Conservation (phyloP, 768 basidiomycete species). For the Lyophyllum shimeji region DNA sequence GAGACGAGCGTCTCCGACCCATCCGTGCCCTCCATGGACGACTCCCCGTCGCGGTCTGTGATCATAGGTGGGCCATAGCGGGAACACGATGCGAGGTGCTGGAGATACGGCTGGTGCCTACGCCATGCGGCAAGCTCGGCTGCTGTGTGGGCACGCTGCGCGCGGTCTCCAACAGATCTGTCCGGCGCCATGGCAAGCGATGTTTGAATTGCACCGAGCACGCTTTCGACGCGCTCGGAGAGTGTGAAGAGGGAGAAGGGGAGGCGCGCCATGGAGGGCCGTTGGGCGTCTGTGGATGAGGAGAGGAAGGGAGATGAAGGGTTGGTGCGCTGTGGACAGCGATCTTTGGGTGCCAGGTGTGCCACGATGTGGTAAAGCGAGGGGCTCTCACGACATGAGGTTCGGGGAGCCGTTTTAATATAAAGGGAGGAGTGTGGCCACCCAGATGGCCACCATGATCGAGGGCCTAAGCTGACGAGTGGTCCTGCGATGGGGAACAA, state of each 20-base stretch:
- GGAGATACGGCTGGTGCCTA: constrained; percentile 5
- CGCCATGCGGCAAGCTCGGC: constrained; percentile 4
- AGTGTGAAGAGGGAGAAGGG: constrained; percentile 5
- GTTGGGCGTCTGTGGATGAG: constrained; percentile 1
- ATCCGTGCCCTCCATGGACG: constrained; percentile 7
- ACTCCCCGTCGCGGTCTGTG: constrained; percentile 1
- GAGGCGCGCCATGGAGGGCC: constrained; percentile 1
- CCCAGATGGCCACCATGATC: constrained; percentile 2
- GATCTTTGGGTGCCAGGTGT: not conserved
- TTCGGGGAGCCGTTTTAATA: constrained; percentile 10
- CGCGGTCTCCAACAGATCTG: not conserved
- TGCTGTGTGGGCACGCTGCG: not conserved
- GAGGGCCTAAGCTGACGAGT: not conserved
- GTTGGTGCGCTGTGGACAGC: not conserved
- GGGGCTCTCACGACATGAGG: constrained; percentile 1
- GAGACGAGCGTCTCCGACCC: constrained; percentile 10
- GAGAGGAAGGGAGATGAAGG: not conserved
- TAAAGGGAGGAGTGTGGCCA: constrained; percentile 12
- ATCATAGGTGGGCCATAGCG: constrained; percentile 1
- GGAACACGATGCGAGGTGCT: not conserved
- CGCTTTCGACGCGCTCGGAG: constrained; percentile 4
- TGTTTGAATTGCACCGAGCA: constrained; percentile 8
- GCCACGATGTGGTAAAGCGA: constrained; percentile 1
- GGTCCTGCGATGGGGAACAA: constrained; percentile 11
- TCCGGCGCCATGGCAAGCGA: not conserved